Base-by-base conservation (phyloP, 495 filamentous ascomycete genomes). In the Monascus purpureus region DNA sequence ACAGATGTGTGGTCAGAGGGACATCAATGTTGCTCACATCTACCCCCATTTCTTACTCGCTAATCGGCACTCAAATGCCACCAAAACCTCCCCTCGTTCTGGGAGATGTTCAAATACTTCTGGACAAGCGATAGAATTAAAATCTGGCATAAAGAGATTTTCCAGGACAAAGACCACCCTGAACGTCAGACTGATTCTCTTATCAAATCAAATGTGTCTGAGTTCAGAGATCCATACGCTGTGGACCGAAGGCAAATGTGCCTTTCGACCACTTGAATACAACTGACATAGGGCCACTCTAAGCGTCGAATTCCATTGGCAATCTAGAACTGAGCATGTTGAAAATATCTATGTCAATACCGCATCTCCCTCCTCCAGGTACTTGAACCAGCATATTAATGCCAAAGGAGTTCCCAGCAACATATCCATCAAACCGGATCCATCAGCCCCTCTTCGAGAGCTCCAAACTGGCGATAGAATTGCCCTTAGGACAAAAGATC, bases 331-430 rank as follows among this genome's bases (percentile, higher is more conserved):
- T n/a, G 7, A 7, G n/a, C 7, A 7, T 6, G 22, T 7, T n/a
- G n/a, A 25, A 25, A 25, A 7, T 25, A 25, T 25, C n/a, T 6
- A 7, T 25, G 22, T 25, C 22, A 25, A 25, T n/a, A 25, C 22
- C 7, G 22, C n/a, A 25, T n/a, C 22, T 7, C n/a, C 22, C 7
- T 25, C 22, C 7, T 7, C 7, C n/a, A 7, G 22, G 22, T 6
- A n/a, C 7, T 25, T 25, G 22, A 25, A 25, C n/a, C 7, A 25
- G n/a, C 22, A n/a, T 7, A 25, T 6, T n/a, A 25, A 49, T 1
- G 6, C 16, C 16, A 44, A 33, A 8, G 19, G 24, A 8, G 9
- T 30, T 18, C 33, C n/a, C 7, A 44, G 4, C 31, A 38, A 43
- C 29, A 41, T 22, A 1, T 35, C 24, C 2, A 43, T 17, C 11